Conservation (phyloP, 306 rosid genomes). For the Spatholobus suberectus region DNA sequence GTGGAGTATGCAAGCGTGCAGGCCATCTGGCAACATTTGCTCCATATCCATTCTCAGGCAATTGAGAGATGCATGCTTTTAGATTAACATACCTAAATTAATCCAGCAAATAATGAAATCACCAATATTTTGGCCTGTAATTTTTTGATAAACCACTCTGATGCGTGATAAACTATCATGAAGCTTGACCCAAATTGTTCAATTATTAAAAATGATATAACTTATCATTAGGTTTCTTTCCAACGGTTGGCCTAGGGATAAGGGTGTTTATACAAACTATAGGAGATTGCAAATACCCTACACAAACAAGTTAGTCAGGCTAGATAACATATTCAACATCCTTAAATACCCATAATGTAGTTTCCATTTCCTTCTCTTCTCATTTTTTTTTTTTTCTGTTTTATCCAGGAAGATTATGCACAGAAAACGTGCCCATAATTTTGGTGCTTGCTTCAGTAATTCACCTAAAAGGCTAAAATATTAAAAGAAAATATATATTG, state of each 20-base stretch:
- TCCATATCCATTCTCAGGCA: constrained; percentile 85
- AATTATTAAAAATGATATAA: constrained; percentile 21
- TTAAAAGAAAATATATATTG: neutral
- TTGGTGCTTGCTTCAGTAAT: neutral
- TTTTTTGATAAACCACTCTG: neutral
- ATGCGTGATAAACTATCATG: constrained; percentile 13
- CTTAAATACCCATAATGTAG: neutral
- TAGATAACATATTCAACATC: neutral
- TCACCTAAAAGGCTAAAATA: neutral
- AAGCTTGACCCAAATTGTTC: constrained; percentile 18
- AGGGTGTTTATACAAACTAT: constrained; percentile 8
- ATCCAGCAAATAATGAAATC: constrained; percentile 35
- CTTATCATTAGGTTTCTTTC: neutral
- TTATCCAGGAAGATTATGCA: neutral
- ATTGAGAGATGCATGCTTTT: constrained; percentile 75
- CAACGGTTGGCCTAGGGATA: neutral
- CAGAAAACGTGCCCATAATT: neutral
- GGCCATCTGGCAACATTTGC: constrained; percentile 78
- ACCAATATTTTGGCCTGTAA: constrained; percentile 24
- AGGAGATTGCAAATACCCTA: neutral
- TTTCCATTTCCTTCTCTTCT: neutral
- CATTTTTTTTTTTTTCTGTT: neutral
- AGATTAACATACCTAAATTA: constrained; percentile 78
- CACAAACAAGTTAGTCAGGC: neutral
- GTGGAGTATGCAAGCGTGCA: constrained; percentile 79